Percentiles rank a stretch among this genome's conserved stretches.
Conservation (phyloP, 768 basidiomycete species). For the Coprinellus micaceus region DNA sequence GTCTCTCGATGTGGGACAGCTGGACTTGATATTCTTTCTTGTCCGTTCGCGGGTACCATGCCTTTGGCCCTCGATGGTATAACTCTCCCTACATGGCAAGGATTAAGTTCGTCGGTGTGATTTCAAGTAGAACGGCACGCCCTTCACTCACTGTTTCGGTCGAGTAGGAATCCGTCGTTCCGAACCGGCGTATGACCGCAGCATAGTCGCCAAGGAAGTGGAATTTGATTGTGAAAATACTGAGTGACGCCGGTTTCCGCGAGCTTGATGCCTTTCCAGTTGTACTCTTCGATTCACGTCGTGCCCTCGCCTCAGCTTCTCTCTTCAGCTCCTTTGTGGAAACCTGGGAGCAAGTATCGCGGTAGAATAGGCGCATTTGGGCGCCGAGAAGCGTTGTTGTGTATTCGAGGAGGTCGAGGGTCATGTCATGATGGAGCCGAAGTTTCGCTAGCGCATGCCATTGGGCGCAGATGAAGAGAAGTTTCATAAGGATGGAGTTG, state of each 20-base stretch:
- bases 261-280: not conserved
- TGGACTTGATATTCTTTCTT: not conserved
- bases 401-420: not conserved
- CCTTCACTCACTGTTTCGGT: not conserved
- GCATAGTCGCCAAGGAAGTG: not conserved
- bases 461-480: constrained; percentile 1
- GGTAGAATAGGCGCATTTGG: not conserved
- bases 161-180: not conserved
- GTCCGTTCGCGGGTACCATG: not conserved
- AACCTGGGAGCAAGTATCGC: not conserved
- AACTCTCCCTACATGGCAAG: not conserved
- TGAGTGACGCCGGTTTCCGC: not conserved
- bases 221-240: not conserved
- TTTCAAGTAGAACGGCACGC: too few species aligned
- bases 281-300: not conserved
- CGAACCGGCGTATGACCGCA: not conserved
- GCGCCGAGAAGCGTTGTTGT: constrained; percentile 1
- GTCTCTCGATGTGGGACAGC: not conserved
- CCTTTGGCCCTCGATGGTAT: not conserved
- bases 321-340: not conserved
- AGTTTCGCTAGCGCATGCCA: constrained; percentile 14
- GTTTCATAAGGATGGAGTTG: not conserved
- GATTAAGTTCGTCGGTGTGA: not conserved
- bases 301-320: not conserved
- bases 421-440: constrained; percentile 6